Conservation (phyloP, 2,329 filamentous ascomycete genomes). For the Xylaria arbuscula region DNA sequence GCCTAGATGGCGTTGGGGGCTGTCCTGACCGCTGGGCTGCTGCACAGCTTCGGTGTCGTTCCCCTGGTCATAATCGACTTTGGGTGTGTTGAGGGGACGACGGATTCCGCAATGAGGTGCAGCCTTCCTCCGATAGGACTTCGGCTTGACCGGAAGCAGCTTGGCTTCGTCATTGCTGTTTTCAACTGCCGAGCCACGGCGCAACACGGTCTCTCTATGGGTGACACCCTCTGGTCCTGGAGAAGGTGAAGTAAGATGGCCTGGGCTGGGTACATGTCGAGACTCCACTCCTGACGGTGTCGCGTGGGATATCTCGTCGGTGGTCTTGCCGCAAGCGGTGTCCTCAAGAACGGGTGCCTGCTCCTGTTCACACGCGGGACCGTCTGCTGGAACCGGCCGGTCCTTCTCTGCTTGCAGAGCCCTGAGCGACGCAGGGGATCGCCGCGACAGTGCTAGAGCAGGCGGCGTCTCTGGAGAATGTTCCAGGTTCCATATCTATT, state of each 20-base stretch:
- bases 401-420: background rate
- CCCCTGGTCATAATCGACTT: too few species aligned
- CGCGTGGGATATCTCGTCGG: slow-evolving; percentile 7
- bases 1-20: too few species aligned
- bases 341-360: background rate
- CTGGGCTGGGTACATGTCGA: background rate
- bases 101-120: too few species aligned
- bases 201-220: background rate
- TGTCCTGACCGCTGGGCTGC: too few species aligned
- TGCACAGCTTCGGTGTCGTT: too few species aligned
- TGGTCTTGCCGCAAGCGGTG: background rate
- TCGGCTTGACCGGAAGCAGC: too few species aligned
- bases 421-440: background rate
- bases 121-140: too few species aligned
- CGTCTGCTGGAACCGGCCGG: background rate
- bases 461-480: too few species aligned
- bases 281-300: background rate
- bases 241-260: slow-evolving; percentile 1
- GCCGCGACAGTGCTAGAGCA: background rate
- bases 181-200: background rate
- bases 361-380: background rate
- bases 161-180: too few species aligned
- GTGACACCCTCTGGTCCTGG: background rate
- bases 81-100: too few species aligned
- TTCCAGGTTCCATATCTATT: too few species aligned